These are phyloP conservation scores for Phytophthora quininea DNA, from an alignment of 352 stramenopile species.

Conservation along the genomic window DNA sequence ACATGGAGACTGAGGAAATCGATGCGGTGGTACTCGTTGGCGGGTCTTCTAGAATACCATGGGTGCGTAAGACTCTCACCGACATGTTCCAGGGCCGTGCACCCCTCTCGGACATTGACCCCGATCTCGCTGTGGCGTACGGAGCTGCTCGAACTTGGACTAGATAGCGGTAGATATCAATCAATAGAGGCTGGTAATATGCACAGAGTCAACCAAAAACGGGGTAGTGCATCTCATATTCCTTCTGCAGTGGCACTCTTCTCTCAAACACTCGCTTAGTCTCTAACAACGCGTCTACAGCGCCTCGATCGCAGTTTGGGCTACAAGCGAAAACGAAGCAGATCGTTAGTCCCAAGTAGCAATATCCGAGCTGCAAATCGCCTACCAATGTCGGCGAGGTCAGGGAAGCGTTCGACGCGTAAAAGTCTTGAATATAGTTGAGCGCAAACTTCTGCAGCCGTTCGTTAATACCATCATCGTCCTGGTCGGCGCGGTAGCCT, in stretches of 20 bases:
- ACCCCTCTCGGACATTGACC: slow-evolving; percentile 65
- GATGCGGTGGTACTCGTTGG: slow-evolving; percentile 67
- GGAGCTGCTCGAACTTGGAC: slow-evolving; percentile 63
- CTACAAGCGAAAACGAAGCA: slow-evolving; percentile 1
- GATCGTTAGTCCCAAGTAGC: not conserved
- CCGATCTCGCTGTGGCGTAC: slow-evolving; percentile 70
- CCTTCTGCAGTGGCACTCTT: too few species aligned
- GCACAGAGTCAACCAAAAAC: too few species aligned
- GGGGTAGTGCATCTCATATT: too few species aligned
- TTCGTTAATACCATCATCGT: slow-evolving; percentile 63
- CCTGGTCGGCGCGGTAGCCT: slow-evolving; percentile 47
- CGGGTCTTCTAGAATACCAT: slow-evolving; percentile 62
- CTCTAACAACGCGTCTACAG: slow-evolving; percentile 27
- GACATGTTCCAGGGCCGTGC: slow-evolving; percentile 52
- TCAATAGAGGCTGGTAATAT: slow-evolving; percentile 14
- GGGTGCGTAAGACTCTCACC: slow-evolving; percentile 51
- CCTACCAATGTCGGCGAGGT: slow-evolving; percentile 53
- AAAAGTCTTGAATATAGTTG: slow-evolving; percentile 45
- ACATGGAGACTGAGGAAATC: slow-evolving; percentile 59
- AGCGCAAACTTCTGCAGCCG: slow-evolving; percentile 62
- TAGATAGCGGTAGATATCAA: slow-evolving; percentile 23
- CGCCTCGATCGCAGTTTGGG: slow-evolving; percentile 36
- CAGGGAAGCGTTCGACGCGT: slow-evolving; percentile 40
- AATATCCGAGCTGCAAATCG: slow-evolving; percentile 1
- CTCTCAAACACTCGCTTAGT: too few species aligned